Evolutionary conservation across 345 rosid genomes (phyloP), one percentile per base, ranked within the genome.

Genomic region (Eutrema japonicum): DNA sequence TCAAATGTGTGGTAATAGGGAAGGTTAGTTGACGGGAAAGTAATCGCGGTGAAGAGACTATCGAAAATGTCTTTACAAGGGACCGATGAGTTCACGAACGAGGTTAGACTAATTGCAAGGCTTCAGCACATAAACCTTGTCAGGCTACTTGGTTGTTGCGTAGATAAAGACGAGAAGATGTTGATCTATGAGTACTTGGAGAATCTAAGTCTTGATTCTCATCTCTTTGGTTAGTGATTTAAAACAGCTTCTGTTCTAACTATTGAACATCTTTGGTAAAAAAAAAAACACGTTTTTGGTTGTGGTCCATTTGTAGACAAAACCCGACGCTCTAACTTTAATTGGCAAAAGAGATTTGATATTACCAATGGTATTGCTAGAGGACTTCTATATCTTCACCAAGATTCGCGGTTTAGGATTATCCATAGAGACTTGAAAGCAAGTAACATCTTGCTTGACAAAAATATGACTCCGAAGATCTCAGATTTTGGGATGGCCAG

Each of bases 401-500:
- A 90, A 82, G 93, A 87, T 74, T 83, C 96, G 0, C 93, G 82
- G 73, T 70, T 33, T 52, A 81, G 85, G 68, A 88, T 92, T 45
- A 87, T 92, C 81, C 95, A 92, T 50, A 85, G 95, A 0, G 95
- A 92, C 57, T 88, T 92, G 57, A 92, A 92, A 76, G 93, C 95
- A 6, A 87, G 96, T 78, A 92, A 92, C 46, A 71, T 92, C 46
- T 85, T 92, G 60, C 95, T 92, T 1, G 98, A 88, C 16, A 90
- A 87, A 33, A 87, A 87, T 64, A 89, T 93, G 98, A 65, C 77
- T 36, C 94, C 96, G 0, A 92, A 92, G 83, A 89, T 90, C 8
- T 91, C 96, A 11, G 98, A 92, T 80, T 92, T 92, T 9, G 95
- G 98, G 68, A 84, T 92, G 98, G 98, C 96, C 29, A 90, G 95